phyloP scores from a whole-genome alignment of 2,329 filamentous ascomycete species.

The Botrytis squamosa region DNA sequence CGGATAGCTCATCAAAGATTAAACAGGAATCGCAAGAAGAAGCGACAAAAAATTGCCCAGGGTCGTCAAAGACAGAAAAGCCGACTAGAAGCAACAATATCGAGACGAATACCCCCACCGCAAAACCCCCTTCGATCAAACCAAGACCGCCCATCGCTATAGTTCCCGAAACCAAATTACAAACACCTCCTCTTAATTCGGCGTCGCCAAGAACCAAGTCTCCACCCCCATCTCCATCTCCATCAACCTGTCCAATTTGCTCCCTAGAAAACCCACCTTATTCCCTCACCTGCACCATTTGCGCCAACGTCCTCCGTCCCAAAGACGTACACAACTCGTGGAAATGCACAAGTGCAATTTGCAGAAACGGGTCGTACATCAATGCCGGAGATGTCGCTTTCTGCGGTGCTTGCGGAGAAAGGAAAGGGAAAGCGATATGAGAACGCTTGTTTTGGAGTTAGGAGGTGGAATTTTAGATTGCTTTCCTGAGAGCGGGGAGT shows the following conservation, averaged over 20 bases:
- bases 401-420: slow-evolving; percentile 65
- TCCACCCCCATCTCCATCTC: neutral
- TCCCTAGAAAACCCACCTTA: slow-evolving; percentile 60
- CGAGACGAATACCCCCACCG: neutral
- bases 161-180: neutral
- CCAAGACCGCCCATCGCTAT: neutral
- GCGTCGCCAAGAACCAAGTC: neutral
- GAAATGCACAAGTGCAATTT: slow-evolving; percentile 58
- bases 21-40: neutral
- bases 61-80: neutral
- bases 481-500: neutral
- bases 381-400: slow-evolving; percentile 68
- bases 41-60: accelerated
- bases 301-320: slow-evolving; percentile 65
- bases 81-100: neutral
- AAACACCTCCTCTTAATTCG: neutral
- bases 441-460: neutral
- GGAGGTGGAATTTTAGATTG: neutral
- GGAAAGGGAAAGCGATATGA: slow-evolving; percentile 34
- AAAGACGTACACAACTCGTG: slow-evolving; percentile 57
- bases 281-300: slow-evolving; percentile 63
- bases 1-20: neutral
- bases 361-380: slow-evolving; percentile 57
- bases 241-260: slow-evolving; percentile 18
- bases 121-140: neutral